These are phyloP conservation scores for Melanogaster broomeanus DNA, from an alignment of 768 basidiomycete genomes.

Conservation along the genomic window DNA sequence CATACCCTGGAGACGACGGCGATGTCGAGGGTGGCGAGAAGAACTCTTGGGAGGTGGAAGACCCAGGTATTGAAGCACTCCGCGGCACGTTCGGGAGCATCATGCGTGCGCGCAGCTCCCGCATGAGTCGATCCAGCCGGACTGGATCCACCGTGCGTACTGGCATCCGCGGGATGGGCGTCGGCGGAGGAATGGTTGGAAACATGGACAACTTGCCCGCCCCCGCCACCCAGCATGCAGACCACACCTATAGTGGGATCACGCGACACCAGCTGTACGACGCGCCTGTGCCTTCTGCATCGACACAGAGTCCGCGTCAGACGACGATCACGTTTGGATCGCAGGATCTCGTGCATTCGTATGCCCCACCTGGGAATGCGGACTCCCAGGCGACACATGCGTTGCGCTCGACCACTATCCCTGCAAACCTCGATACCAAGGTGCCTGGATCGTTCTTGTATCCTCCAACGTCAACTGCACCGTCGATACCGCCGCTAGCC, in stretches of 20 bases:
- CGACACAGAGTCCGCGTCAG: conserved; percentile 34
- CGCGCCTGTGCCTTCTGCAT: conserved; percentile 66
- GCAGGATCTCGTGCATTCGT: conserved; percentile 75
- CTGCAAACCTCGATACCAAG: conserved; percentile 12
- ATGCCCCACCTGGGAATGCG: conserved; percentile 58
- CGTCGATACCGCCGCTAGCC: conserved; percentile 11
- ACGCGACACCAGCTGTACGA: conserved; percentile 88
- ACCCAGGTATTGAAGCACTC: conserved; percentile 91
- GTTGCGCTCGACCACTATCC: conserved; percentile 20
- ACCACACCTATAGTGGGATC: conserved; percentile 50
- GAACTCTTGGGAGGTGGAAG: conserved; percentile 60
- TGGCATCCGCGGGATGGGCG: conserved; percentile 21
- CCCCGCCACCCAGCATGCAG: conserved; percentile 27
- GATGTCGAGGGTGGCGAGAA: conserved; percentile 63
- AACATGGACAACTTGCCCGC: conserved; percentile 24
- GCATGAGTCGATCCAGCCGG: conserved; percentile 50
- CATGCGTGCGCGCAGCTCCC: conserved; percentile 66
- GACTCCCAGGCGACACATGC: conserved; percentile 43
- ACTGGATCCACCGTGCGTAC: conserved; percentile 20
- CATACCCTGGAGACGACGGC: conserved; percentile 13
- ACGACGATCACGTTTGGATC: conserved; percentile 78
- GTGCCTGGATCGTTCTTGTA: conserved; percentile 24
- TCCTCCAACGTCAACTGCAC: conserved; percentile 15
- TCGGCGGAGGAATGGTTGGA: conserved; percentile 31
- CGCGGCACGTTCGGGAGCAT: conserved; percentile 91